phyloP scores from a whole-genome alignment of 2,329 filamentous ascomycete genomes.

The Fusarium chlamydosporum region DNA sequence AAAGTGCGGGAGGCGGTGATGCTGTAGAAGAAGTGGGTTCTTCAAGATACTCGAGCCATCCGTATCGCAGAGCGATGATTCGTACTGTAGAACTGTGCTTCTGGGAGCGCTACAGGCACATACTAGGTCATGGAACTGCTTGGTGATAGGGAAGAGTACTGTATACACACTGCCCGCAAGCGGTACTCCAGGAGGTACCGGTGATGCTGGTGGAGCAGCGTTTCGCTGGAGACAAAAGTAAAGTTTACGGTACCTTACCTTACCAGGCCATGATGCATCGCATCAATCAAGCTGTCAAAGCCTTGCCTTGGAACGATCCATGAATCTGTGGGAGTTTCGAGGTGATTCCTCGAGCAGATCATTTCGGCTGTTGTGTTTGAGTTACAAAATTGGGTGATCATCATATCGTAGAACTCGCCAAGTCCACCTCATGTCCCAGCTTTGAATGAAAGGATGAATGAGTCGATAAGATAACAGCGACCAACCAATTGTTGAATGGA shows the following conservation, averaged over 20 bases:
- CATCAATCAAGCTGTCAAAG: conserved; percentile 16
- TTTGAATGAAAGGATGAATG: conserved; percentile 1
- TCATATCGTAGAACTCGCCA: conserved; percentile 12
- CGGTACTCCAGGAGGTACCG: conserved; percentile 23
- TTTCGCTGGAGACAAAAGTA: conserved; percentile 40
- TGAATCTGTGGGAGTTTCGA: conserved; percentile 32
- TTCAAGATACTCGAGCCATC: conserved; percentile 15
- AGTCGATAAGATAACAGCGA: conserved; percentile 34
- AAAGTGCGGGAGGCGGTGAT: conserved; percentile 43
- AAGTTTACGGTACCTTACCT: conserved; percentile 35
- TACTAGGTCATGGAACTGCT: neutral
- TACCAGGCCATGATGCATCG: conserved; percentile 36
- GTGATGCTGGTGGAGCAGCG: conserved; percentile 28
- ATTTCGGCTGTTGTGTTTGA: conserved; percentile 9
- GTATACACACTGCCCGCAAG: conserved; percentile 25
- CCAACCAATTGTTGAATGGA: conserved; percentile 31
- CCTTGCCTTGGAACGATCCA: conserved; percentile 38
- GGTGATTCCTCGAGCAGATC: conserved; percentile 26
- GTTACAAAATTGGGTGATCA: conserved; percentile 1
- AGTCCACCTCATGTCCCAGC: conserved; percentile 4
- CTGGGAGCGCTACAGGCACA: conserved; percentile 1
- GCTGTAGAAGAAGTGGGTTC: conserved; percentile 38
- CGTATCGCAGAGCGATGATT: conserved; percentile 34
- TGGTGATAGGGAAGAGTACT: conserved; percentile 9
- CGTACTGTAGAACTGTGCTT: conserved; percentile 26